Percentiles rank a stretch among this genome's conserved stretches.
These are phyloP conservation scores for Aspergillus diversus DNA, from an alignment of 495 filamentous ascomycete species.

Conservation along the genomic window DNA sequence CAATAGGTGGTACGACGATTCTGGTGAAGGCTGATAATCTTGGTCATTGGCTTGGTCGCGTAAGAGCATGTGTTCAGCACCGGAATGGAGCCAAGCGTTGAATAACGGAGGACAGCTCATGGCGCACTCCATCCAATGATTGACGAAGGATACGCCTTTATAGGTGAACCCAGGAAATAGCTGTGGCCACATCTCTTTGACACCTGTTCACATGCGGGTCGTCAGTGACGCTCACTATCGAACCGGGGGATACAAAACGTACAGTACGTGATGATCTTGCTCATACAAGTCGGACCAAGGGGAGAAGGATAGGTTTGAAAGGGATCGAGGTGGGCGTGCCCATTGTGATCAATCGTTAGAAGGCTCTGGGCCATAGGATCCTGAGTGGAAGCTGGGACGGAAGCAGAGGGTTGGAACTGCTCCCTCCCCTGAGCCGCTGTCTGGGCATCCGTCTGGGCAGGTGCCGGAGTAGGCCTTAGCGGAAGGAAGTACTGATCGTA, in stretches of 20 bases:
- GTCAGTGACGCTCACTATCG: not conserved
- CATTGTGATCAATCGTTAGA: constrained; percentile 5
- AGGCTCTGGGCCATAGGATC: not conserved
- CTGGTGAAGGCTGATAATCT: no score
- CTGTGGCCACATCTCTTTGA: constrained; percentile 8
- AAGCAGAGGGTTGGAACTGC: no score
- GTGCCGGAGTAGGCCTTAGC: not conserved
- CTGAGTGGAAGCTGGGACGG: no score
- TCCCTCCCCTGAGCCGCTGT: no score
- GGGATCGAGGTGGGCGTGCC: constrained; percentile 3
- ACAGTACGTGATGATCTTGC: not conserved
- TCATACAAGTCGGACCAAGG: not conserved
- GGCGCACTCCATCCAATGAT: constrained; percentile 7
- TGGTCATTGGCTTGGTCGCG: not conserved
- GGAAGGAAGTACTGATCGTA: not conserved
- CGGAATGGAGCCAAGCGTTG: constrained; percentile 11
- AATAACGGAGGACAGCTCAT: constrained; percentile 12
- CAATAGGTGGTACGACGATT: not conserved
- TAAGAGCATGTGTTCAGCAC: not conserved
- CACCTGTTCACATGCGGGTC: not conserved
- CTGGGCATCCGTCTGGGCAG: no score
- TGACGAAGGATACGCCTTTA: constrained; percentile 5
- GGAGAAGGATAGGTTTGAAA: constrained; percentile 7
- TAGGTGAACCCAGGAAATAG: constrained; percentile 7
- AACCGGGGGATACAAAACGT: not conserved